Conservation (phyloP, 129 eudicot species). For the Tanacetum coccineum region DNA sequence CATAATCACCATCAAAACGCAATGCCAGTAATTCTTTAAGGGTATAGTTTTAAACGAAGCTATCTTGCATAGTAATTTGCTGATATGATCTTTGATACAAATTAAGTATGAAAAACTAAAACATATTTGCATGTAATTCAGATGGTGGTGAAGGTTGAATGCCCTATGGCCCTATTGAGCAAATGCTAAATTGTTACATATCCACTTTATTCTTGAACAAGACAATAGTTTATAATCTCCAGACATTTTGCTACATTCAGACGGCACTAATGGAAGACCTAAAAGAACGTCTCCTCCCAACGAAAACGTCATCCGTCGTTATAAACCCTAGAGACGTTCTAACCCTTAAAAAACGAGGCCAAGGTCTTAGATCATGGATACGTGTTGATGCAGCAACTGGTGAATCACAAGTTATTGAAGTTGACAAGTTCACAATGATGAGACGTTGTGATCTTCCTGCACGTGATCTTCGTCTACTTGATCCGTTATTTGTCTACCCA, state of each 20-base stretch:
- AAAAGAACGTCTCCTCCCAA: slow-evolving; percentile 64
- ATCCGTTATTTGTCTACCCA: slow-evolving; percentile 90
- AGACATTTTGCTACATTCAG: slow-evolving; percentile 23
- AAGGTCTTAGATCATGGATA: slow-evolving; percentile 94
- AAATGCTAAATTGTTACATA: background rate
- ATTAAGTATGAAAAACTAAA: background rate
- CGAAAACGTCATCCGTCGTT: slow-evolving; percentile 54
- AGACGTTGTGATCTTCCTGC: slow-evolving; percentile 95
- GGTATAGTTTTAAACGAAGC: too few relatives aligned
- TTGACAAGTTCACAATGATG: slow-evolving; percentile 92
- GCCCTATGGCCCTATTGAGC: background rate
- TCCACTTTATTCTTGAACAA: background rate
- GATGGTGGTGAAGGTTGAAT: background rate
- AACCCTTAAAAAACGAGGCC: slow-evolving; percentile 86
- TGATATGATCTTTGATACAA: slow-evolving; percentile 5
- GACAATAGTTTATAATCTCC: background rate
- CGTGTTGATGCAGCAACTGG: slow-evolving; percentile 73
- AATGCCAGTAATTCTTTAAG: background rate
- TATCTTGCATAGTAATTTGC: background rate
- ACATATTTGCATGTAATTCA: background rate
- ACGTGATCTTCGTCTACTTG: slow-evolving; percentile 87
- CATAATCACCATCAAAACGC: background rate
- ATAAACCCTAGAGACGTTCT: slow-evolving; percentile 64
- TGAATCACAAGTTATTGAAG: slow-evolving; percentile 76
- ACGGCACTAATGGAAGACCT: slow-evolving; percentile 62